These are phyloP conservation scores for Saprolegnia parasitica DNA, from an alignment of 352 stramenopile species.

Conservation along the genomic window DNA sequence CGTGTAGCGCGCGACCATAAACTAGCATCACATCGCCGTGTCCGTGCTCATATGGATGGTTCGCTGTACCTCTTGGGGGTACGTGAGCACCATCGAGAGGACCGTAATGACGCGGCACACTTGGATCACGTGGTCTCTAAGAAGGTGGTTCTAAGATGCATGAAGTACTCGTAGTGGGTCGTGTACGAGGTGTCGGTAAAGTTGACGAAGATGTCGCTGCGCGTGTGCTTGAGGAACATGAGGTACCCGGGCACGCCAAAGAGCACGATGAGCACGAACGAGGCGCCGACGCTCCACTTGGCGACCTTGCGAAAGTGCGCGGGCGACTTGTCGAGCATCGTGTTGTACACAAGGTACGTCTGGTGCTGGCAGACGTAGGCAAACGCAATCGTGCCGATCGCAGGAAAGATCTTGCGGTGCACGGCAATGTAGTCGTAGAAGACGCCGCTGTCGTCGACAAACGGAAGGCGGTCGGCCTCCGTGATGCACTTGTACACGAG, in stretches of 20 bases:
- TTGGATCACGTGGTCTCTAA: slow-evolving; percentile 34
- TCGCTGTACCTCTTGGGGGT: slow-evolving; percentile 43
- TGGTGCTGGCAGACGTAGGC: slow-evolving; percentile 45
- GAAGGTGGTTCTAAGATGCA: neutral
- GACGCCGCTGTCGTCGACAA: neutral
- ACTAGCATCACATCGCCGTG: slow-evolving; percentile 28
- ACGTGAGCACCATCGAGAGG: slow-evolving; percentile 37
- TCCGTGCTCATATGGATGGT: neutral
- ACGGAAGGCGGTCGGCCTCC: neutral
- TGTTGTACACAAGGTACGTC: slow-evolving; percentile 52
- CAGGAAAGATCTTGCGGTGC: slow-evolving; percentile 44
- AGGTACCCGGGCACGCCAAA: slow-evolving; percentile 51
- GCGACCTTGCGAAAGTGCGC: slow-evolving; percentile 38
- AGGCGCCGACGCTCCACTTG: slow-evolving; percentile 34
- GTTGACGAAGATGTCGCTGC: slow-evolving; percentile 46
- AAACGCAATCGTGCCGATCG: slow-evolving; percentile 44
- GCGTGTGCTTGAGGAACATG: slow-evolving; percentile 42
- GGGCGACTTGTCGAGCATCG: slow-evolving; percentile 38
- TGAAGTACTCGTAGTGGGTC: neutral
- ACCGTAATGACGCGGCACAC: slow-evolving; percentile 44
- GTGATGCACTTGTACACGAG: slow-evolving; percentile 22
- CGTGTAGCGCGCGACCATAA: slow-evolving; percentile 48
- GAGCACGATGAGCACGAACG: slow-evolving; percentile 36
- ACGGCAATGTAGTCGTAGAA: slow-evolving; percentile 46
- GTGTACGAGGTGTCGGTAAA: slow-evolving; percentile 35